Evolutionary conservation across 495 filamentous ascomycete species (phyloP), one percentile per base, ranked within the genome.

Genomic region (Neurospora sp.): DNA sequence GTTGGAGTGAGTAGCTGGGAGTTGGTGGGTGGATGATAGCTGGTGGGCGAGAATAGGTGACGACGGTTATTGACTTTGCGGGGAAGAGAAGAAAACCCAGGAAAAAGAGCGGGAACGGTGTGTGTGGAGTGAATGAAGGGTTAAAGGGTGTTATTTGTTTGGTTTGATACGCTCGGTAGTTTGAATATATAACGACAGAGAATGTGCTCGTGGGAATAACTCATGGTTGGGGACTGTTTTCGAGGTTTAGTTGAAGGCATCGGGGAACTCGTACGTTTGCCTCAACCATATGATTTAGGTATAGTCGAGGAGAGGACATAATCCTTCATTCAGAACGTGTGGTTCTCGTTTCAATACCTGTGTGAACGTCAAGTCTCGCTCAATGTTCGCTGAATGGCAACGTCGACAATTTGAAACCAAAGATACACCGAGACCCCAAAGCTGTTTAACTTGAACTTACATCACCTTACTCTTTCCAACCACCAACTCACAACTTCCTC

Each of bases 401-500:
- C 14, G 41, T 42, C 41, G 41, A 42, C 16, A 42, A 16, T 41
- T 41, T 42, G 5, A 41, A 16, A 41, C 41, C 16, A 42, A 18
- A 18, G 14, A 42, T 42, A 42, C 44, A 49, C 44, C n/a, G 18
- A 49, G n/a, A 20, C n/a, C 73, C 80, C 76, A 42, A 42, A 42
- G 41, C 41, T 16, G 41, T 42, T 42, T 42, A 5, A 18, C 16
- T n/a, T 44, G 41, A 44, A n/a, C 41, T 23, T 49, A 49, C 9
- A 20, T 70, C 77, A 77, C 46, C 77, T 79, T 77, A 77, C 77
- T 72, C 77, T 76, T 75, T 77, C 70, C 72, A 77, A 70, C 71
- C 77, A 60, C 71, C 7, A 49, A 39, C 35, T 72, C 60, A 75
- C 54, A 80, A 41, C 69, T 73, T 88, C 75, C 88, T 86, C 69